A percentile compares a stretch with the other conserved stretches of the same genome.
These are phyloP conservation scores for Chaetomium sp. DNA, from an alignment of 2,329 filamentous ascomycete species.

Conservation along the genomic window DNA sequence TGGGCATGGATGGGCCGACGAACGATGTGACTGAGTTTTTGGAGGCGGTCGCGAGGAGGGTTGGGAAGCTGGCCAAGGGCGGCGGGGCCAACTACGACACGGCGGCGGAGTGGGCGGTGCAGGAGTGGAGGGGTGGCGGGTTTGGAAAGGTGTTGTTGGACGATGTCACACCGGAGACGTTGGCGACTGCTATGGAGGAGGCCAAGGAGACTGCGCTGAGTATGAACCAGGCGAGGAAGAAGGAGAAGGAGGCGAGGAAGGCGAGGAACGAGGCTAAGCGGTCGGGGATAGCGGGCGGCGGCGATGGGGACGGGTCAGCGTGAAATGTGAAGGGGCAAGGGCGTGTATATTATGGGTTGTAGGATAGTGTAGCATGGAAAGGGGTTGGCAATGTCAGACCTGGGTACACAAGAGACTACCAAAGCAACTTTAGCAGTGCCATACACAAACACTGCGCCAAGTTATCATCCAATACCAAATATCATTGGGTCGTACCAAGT, in stretches of 20 bases:
- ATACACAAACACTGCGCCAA: not conserved
- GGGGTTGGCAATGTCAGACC: not conserved
- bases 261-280: constrained; percentile 41
- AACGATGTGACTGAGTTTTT: constrained; percentile 81
- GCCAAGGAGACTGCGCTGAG: constrained; percentile 56
- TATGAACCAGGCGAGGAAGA: constrained; percentile 69
- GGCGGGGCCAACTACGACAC: constrained; percentile 70
- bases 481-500: not conserved
- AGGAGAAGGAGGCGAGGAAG: constrained; percentile 60
- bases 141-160: constrained; percentile 81
- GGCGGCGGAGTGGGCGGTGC: constrained; percentile 77
- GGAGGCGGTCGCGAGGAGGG: constrained; percentile 68
- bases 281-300: not conserved
- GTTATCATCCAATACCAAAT: constrained; percentile 11
- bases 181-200: constrained; percentile 53
- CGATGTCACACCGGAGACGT: constrained; percentile 63
- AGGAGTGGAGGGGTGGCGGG: constrained; percentile 76
- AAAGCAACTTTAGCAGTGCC: not conserved
- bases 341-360: not conserved
- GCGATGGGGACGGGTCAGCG: not conserved
- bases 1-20: constrained; percentile 66
- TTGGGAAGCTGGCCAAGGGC: constrained; percentile 74
- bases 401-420: not conserved
- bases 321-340: not conserved
- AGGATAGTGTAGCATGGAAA: not conserved